A percentile compares a stretch with the other conserved stretches of the same genome.
Conservation (phyloP, 176 grass and related monocot genomes). For the Cenchrus americanus region DNA sequence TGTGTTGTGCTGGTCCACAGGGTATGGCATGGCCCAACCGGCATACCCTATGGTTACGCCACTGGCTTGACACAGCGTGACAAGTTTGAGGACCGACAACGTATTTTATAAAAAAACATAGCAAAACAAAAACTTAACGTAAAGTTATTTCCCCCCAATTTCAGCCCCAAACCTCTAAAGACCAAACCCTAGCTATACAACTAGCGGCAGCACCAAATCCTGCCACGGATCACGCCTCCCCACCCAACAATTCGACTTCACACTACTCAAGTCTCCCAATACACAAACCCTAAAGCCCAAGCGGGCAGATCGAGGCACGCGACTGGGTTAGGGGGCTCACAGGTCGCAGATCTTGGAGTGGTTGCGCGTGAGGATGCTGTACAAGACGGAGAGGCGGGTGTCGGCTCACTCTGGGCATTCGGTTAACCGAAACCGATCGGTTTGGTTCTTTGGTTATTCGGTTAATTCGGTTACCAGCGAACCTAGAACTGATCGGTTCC, state of each 20-base stretch:
- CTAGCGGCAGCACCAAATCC: not conserved
- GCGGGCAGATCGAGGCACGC: slow-evolving; percentile 43
- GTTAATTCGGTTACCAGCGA: too few relatives aligned
- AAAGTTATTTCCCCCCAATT: not conserved
- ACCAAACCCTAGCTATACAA: slow-evolving; percentile 49
- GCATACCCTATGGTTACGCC: too few relatives aligned
- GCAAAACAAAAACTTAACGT: not conserved
- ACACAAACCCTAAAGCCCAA: slow-evolving; percentile 40
- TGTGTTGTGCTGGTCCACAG: too few relatives aligned
- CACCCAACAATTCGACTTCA: not conserved
- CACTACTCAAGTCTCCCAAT: not conserved
- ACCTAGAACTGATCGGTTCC: too few relatives aligned
- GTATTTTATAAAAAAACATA: not conserved
- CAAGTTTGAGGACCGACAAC: too few relatives aligned
- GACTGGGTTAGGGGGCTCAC: slow-evolving; percentile 49
- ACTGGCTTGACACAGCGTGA: too few relatives aligned
- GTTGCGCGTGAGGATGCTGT: slow-evolving; percentile 91
- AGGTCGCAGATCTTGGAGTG: slow-evolving; percentile 99
- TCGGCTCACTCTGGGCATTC: too few relatives aligned
- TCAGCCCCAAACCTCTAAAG: not conserved
- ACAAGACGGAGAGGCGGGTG: slow-evolving; percentile 88
- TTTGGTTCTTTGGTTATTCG: too few relatives aligned
- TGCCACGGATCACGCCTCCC: not conserved
- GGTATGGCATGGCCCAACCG: too few relatives aligned
- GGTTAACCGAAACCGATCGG: too few relatives aligned